phyloP scores from a whole-genome alignment of 2,329 filamentous ascomycete species.

The Thielaviopsis ethacetica region DNA sequence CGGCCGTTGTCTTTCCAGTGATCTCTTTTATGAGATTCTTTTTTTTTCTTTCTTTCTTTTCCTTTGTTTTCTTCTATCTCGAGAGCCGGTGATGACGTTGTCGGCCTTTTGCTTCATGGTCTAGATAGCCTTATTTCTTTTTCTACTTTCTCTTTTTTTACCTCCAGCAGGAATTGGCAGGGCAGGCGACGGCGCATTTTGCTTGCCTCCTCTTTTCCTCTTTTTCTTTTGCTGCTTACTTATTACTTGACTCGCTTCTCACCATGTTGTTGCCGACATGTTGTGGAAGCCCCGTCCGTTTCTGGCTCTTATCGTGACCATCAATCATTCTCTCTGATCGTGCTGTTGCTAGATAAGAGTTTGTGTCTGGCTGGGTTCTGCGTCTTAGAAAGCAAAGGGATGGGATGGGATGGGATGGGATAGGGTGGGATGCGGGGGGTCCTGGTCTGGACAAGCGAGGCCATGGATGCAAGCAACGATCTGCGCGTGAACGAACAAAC shows the following conservation, averaged over 20 bases:
- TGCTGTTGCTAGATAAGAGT: too few species aligned
- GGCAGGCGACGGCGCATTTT: background rate
- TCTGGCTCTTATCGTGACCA: too few species aligned
- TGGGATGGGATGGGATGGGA: too few species aligned
- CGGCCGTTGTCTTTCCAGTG: background rate
- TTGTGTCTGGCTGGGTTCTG: too few species aligned
- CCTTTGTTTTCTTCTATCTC: background rate
- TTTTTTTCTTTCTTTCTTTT: background rate
- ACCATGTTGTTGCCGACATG: background rate
- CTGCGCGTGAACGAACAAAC: background rate
- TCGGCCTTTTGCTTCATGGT: background rate
- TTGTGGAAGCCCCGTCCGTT: background rate
- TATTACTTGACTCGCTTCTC: background rate
- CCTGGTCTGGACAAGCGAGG: too few species aligned
- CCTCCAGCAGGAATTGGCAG: background rate
- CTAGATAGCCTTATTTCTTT: slow-evolving; percentile 7
- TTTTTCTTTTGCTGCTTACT: background rate
- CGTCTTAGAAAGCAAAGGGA: too few species aligned
- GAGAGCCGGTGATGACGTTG: background rate
- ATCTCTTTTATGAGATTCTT: background rate
- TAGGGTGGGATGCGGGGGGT: too few species aligned
- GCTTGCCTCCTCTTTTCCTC: background rate
- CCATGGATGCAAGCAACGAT: background rate
- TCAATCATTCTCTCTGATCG: too few species aligned
- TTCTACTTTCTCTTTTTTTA: background rate